phyloP scores from a whole-genome alignment of 257 asterid species.

The Plantago major region DNA sequence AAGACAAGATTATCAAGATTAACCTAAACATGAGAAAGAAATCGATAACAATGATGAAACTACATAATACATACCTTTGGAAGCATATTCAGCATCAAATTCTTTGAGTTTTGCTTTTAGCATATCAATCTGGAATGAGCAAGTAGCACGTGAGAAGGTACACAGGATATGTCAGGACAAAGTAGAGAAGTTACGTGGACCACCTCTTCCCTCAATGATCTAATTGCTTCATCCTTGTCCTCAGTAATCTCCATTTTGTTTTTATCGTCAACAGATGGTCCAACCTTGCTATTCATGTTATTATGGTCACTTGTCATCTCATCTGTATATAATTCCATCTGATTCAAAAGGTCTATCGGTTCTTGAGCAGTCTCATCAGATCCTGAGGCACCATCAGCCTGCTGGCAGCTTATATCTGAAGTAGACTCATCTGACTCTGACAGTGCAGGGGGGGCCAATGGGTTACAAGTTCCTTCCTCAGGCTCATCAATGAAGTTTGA shows the following conservation, averaged over 20 bases:
- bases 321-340: conserved; percentile 18
- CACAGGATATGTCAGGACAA: conserved; percentile 12
- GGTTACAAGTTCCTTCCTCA: conserved; percentile 37
- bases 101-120: conserved; percentile 57
- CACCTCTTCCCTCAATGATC: conserved; percentile 69
- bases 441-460: conserved; percentile 53
- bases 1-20: conserved; percentile 18
- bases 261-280: conserved; percentile 33
- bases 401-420: conserved; percentile 31
- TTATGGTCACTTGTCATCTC: conserved; percentile 25
- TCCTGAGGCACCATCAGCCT: conserved; percentile 29
- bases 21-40: conserved; percentile 1
- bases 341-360: conserved; percentile 21
- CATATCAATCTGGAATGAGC: conserved; percentile 52
- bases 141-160: conserved; percentile 25
- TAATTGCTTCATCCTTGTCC: conserved; percentile 40
- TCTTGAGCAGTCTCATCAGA: conserved; percentile 32
- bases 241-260: conserved; percentile 31
- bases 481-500: conserved; percentile 35
- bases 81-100: conserved; percentile 38
- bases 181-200: conserved; percentile 13
- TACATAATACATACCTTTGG: conserved; percentile 41
- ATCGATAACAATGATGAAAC: conserved; percentile 8
- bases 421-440: conserved; percentile 57
- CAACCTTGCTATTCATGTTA: conserved; percentile 30